Evolutionary conservation across 1,284 basidiomycete genomes (phyloP).

Genomic region (Anthracocystis setariae): DNA sequence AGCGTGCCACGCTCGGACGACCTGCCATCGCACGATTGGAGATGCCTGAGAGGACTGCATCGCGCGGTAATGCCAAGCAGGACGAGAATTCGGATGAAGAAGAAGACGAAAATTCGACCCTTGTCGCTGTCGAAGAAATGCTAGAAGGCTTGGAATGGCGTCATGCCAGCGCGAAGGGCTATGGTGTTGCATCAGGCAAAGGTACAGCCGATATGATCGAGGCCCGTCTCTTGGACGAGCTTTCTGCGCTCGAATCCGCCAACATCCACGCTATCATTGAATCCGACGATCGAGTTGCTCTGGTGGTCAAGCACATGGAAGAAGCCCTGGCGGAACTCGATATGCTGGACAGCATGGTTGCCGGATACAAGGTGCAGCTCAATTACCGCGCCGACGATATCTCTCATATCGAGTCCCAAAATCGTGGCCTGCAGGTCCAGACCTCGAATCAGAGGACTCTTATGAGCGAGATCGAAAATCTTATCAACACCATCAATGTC

Average conservation of each 20-base stretch:
- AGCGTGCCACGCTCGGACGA: slow-evolving; percentile 36
- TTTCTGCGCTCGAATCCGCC: slow-evolving; percentile 71
- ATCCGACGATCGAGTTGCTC: slow-evolving; percentile 81
- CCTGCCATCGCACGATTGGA: slow-evolving; percentile 36
- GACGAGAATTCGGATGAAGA: slow-evolving; percentile 17
- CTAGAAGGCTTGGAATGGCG: slow-evolving; percentile 95
- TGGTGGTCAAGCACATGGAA: slow-evolving; percentile 89
- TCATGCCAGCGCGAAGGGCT: slow-evolving; percentile 24
- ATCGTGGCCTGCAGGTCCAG: slow-evolving; percentile 95
- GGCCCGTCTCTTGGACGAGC: slow-evolving; percentile 62
- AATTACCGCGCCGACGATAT: slow-evolving; percentile 77
- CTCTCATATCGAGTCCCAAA: slow-evolving; percentile 92
- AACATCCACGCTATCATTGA: slow-evolving; percentile 97
- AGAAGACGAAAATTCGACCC: slow-evolving; percentile 61
- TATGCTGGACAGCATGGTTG: slow-evolving; percentile 72
- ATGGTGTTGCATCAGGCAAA: slow-evolving; percentile 24
- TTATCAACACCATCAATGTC: slow-evolving; percentile 91
- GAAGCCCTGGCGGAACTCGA: slow-evolving; percentile 86
- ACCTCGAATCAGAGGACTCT: slow-evolving; percentile 88
- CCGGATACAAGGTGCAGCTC: slow-evolving; percentile 62
- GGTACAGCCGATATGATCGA: slow-evolving; percentile 67
- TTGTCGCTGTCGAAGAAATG: slow-evolving; percentile 84
- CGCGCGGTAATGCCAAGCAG: slow-evolving; percentile 4
- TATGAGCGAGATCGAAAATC: slow-evolving; percentile 59
- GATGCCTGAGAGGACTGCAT: slow-evolving; percentile 13